Percentiles rank a stretch among this genome's conserved stretches.
Evolutionary conservation across 1,139 yeast genomes (phyloP).

Genomic region (Candida glucosophila): DNA sequence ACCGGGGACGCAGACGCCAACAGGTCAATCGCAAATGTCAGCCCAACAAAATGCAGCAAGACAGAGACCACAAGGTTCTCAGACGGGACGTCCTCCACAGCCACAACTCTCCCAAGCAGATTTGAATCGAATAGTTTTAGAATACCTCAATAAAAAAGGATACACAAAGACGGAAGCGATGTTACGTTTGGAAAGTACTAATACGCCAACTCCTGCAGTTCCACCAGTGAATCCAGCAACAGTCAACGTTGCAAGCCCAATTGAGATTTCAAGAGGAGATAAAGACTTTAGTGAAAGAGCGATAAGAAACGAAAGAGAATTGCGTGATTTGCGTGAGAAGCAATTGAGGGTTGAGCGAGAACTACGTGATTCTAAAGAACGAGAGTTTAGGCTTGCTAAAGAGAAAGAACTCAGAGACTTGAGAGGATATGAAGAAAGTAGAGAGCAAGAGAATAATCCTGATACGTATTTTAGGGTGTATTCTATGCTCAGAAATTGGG

Average conservation of each 20-base stretch:
- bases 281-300: conserved; percentile 20
- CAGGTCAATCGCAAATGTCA: too few relatives aligned
- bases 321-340: conserved; percentile 33
- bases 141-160: conserved; percentile 87
- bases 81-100: conserved; percentile 13
- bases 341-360: conserved; percentile 29
- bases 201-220: conserved; percentile 51
- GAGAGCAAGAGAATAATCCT: conserved; percentile 47
- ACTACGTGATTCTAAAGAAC: conserved; percentile 30
- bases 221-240: conserved; percentile 40
- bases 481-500: conserved; percentile 76
- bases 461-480: conserved; percentile 72
- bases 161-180: conserved; percentile 91
- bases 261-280: conserved; percentile 19
- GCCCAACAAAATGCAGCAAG: conserved; percentile 4
- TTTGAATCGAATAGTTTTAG: conserved; percentile 81
- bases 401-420: conserved; percentile 36
- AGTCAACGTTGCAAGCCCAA: conserved; percentile 34
- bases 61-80: conserved; percentile 6
- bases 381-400: conserved; percentile 31
- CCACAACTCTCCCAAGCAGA: conserved; percentile 60
- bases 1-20: too few relatives aligned
- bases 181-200: conserved; percentile 80
- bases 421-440: conserved; percentile 29
- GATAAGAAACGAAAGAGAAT: conserved; percentile 25